Evolutionary conservation across 2,329 filamentous ascomycete species (phyloP), one percentile per base, ranked within the genome.

Genomic region (Monilinia polystroma): DNA sequence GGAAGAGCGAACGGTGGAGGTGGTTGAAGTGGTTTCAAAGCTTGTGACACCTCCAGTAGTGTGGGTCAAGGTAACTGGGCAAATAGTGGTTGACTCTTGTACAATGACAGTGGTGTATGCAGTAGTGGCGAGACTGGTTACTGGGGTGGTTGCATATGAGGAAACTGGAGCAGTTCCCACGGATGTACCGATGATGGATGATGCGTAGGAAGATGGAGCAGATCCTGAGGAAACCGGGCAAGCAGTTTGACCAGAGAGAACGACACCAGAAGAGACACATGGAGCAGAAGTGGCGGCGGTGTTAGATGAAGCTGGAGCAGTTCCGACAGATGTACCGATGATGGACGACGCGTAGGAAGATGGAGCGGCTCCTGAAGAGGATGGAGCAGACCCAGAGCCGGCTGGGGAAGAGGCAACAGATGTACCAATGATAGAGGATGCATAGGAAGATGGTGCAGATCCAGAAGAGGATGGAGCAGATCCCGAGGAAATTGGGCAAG

Each of bases 1-100:
- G 38, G 78, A 77, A 67, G 75, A 72, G 43, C 73, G 70, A 45
- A 76, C 76, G 45, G 80, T 78, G 10, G 74, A 71, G n/a, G 64
- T 69, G 7, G 69, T 74, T 67, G 71, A 66, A n/a, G 52, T 66
- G 26, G 57, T 66, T 20, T 35, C 26, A 4, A 54, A 26, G 51
- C 51, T 49, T 32, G 57, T 43, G 16, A 35, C 45, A 4, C 41
- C 54, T 23, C 43, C 54, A 32, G 35, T 59, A 1, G 68, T 58
- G 12, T 45, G 47, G 14, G 56, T 45, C 16, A 67, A 55, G 4
- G 72, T 74, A 67, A 75, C 72, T 66, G 75, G 75, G 72, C 75
- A 76, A 51, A 73, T 57, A 32, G 75, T 76, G 7, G 72, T 76
- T 54, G 70, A 73, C 68, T 68, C 69, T 20, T 69, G 55, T 4